Base-by-base conservation (phyloP, 495 filamentous ascomycete genomes). In the Podospora comata region DNA sequence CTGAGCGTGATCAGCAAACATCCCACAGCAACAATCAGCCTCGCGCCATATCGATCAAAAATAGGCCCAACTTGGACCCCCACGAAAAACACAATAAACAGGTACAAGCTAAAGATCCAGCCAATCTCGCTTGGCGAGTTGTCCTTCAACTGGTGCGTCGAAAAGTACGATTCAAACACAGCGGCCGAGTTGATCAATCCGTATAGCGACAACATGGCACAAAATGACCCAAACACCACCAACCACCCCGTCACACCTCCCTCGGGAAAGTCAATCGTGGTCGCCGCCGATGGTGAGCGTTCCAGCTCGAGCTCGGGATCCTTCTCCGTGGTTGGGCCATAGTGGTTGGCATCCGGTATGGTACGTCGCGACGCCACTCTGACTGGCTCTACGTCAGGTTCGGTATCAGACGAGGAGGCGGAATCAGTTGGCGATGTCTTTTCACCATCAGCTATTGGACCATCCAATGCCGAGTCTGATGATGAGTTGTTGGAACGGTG, bases 51-150 rank as follows among this genome's bases (percentile, higher is more conserved):
- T 2, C 81, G 80, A 71, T 91, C 89, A 65, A 91, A 91, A 4
- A 91, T 70, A n/a, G 89, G 88, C 2, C 89, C 89, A 55, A 88
- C 84, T 71, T 89, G 87, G 6, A 90, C 85, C 6, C 88, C 89
- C 7, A 86, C 78, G 65, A 89, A 88, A 34, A 89, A 83, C 15
- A 87, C 86, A 23, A 89, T 78, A 67, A 90, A 90, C 28, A 88
- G 79, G 34, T 90, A 85, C 1, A 87, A 73, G 30, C 85, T 85
- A 18, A 86, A 85, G 67, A 91, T 88, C 89, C 88, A 90, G 59
- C 88, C 87, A 28, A 90, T 85, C 65, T 87, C 82, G 16, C 84
- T 81, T 4, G 84, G 75, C 56, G 71, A 81, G 77, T 88, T 84
- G 18, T 77, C 69, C 1, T 78, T 74, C 18, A 91, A 81, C 75